Base-by-base conservation (phyloP, 768 basidiomycete species). In the Tricholoma terreum region DNA sequence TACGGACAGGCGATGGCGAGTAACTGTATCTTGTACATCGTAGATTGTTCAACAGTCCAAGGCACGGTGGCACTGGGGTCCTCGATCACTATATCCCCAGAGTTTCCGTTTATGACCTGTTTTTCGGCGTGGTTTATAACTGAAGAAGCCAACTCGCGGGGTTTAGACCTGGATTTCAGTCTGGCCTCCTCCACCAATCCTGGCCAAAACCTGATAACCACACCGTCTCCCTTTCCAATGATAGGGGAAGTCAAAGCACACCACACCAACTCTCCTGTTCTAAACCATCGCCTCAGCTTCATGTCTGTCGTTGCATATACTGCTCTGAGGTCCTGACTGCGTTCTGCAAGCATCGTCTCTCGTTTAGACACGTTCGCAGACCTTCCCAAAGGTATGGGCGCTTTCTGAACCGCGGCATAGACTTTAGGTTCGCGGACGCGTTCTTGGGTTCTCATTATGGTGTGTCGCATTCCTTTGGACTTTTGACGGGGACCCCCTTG, bases 221-320 rank as follows among this genome's bases (percentile, higher is more conserved):
- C 75, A 15, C 73, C 74, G 3, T 69, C 65, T 4, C 46, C 46
- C 1, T 73, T 66, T 1, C 77, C 77, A 2, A 67, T 61, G 36
- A 90, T 85, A 0, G 84, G 75, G 8, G 73, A 67, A 36, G 75
- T 69, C 31, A 92, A 71, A 9, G 78, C 77, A 54, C 84, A 87
- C 87, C 89, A 91, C 9, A 92, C 73, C 34, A 90, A 67, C 69
- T 92, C 91, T 33, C 83, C 83, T 12, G 81, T 78, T 58, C 91
- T 80, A 64, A 81, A 87, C 81, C 80, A 85, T 54, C 87, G 76
- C 52, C 78, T 78, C 22, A 84, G 66, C 49, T 77, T 71, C 63
- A 78, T 72, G 7, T 71, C 71, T 2, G 75, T 77, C 10, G 71
- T 73, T 8, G 77, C 69, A 53, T 80, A 78, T 3, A 85, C 73